phyloP scores from a whole-genome alignment of 176 grass and related monocot genomes.

The Chloris gayana region DNA sequence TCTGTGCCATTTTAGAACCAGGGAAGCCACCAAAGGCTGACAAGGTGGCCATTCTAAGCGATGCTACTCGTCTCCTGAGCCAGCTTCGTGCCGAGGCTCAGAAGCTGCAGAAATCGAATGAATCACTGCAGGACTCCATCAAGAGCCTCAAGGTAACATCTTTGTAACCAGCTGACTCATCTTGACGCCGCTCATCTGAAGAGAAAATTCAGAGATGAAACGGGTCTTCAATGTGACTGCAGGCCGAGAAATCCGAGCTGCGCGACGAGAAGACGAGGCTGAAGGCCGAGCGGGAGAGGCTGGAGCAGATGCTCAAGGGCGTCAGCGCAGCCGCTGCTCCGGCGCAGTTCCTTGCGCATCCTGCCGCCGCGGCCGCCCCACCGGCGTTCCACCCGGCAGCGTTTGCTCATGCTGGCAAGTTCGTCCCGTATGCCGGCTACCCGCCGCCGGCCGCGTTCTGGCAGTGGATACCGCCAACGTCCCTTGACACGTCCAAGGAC shows the following conservation, averaged over 20 bases:
- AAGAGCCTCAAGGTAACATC: constrained; percentile 77
- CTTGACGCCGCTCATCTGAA: not conserved
- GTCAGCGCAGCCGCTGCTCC: constrained; percentile 41
- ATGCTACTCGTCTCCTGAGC: constrained; percentile 62
- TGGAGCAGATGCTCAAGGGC: constrained; percentile 85
- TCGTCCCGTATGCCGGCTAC: constrained; percentile 63
- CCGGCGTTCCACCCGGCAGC: constrained; percentile 50
- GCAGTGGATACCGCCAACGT: constrained; percentile 93
- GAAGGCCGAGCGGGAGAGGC: constrained; percentile 80
- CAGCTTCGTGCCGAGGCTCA: constrained; percentile 64
- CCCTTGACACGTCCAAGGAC: constrained; percentile 94
- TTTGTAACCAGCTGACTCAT: not conserved
- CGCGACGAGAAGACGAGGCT: constrained; percentile 87
- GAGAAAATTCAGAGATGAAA: not conserved
- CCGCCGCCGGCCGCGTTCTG: constrained; percentile 67
- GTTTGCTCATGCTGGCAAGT: constrained; percentile 55
- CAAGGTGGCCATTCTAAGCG: constrained; percentile 74
- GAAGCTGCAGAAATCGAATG: constrained; percentile 83
- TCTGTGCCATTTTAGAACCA: constrained; percentile 83
- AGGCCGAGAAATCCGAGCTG: constrained; percentile 86
- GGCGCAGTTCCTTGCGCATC: constrained; percentile 57
- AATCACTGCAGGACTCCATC: constrained; percentile 79
- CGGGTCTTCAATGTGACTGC: not conserved
- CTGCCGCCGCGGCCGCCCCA: constrained; percentile 28
- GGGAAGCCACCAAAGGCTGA: constrained; percentile 83